Conservation (phyloP, 805 yeast species). For the Candida andamanensis region DNA sequence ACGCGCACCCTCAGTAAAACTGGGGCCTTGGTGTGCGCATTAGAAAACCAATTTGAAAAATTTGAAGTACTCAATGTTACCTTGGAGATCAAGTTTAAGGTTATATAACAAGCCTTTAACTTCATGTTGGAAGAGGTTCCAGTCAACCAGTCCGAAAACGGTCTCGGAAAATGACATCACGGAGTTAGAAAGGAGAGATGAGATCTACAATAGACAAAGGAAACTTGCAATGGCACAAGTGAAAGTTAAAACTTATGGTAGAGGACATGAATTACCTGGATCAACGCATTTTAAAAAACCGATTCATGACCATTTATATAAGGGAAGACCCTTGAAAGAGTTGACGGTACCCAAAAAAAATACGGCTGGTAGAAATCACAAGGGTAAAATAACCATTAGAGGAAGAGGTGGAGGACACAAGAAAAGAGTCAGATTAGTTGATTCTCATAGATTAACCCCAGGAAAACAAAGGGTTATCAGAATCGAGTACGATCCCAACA, state of each 20-base stretch:
- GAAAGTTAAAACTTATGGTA: slow-evolving; percentile 68
- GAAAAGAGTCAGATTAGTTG: slow-evolving; percentile 79
- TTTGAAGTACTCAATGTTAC: slow-evolving; percentile 3
- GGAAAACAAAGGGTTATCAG: slow-evolving; percentile 80
- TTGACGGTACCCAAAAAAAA: slow-evolving; percentile 68
- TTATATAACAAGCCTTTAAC: neutral
- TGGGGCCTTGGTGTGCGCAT: slow-evolving; percentile 2
- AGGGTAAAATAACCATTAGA: slow-evolving; percentile 85
- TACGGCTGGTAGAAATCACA: slow-evolving; percentile 83
- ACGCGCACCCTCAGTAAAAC: slow-evolving; percentile 6
- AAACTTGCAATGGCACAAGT: slow-evolving; percentile 67
- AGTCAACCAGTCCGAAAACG: slow-evolving; percentile 6
- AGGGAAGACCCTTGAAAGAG: slow-evolving; percentile 73
- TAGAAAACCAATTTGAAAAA: slow-evolving; percentile 3
- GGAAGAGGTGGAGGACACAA: slow-evolving; percentile 98
- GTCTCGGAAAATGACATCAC: slow-evolving; percentile 42
- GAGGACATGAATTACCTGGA: slow-evolving; percentile 72
- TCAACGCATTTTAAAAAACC: slow-evolving; percentile 86
- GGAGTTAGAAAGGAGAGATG: slow-evolving; percentile 77
- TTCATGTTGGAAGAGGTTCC: slow-evolving; percentile 7
- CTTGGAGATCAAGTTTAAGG: slow-evolving; percentile 5
- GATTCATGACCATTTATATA: slow-evolving; percentile 78
- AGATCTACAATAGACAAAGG: slow-evolving; percentile 62
- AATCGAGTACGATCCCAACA: slow-evolving; percentile 92
- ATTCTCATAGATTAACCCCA: slow-evolving; percentile 57